Percentiles rank a stretch among this genome's conserved stretches.
Conservation (phyloP, 805 yeast genomes). For the Barnettozyma sp. region DNA sequence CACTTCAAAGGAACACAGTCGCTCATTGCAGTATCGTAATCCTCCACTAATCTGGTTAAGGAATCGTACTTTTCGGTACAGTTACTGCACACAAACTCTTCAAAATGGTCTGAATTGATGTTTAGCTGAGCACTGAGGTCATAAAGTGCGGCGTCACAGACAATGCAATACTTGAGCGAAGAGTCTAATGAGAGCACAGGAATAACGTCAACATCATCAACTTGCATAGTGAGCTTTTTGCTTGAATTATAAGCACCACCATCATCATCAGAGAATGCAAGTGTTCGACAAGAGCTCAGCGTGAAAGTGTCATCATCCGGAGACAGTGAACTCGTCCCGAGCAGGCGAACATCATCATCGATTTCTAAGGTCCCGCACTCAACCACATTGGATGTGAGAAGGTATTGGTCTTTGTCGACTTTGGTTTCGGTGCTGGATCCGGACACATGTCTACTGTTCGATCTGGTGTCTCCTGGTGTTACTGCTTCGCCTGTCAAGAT, state of each 20-base stretch:
- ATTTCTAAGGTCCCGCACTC: not conserved
- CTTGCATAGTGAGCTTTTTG: constrained; percentile 14
- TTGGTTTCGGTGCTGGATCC: constrained; percentile 4
- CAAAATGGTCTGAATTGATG: constrained; percentile 18
- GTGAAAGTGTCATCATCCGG: not conserved
- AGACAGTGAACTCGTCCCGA: not conserved
- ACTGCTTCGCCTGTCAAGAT: not conserved
- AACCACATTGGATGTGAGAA: constrained; percentile 3
- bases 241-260: no score
- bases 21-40: constrained; percentile 29
- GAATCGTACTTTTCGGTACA: constrained; percentile 55
- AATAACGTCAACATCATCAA: constrained; percentile 13
- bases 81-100: constrained; percentile 55
- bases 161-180: constrained; percentile 41
- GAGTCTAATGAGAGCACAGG: constrained; percentile 10
- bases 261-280: not conserved
- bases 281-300: not conserved
- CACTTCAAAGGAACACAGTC: constrained; percentile 13
- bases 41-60: constrained; percentile 34
- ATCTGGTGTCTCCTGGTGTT: not conserved
- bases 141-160: constrained; percentile 64
- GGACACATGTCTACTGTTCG: not conserved
- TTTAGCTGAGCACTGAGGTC: constrained; percentile 42
- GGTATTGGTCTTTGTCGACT: constrained; percentile 4
- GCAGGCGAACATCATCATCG: not conserved